phyloP scores from a whole-genome alignment of 345 rosid species.

The Camelina hispida region DNA sequence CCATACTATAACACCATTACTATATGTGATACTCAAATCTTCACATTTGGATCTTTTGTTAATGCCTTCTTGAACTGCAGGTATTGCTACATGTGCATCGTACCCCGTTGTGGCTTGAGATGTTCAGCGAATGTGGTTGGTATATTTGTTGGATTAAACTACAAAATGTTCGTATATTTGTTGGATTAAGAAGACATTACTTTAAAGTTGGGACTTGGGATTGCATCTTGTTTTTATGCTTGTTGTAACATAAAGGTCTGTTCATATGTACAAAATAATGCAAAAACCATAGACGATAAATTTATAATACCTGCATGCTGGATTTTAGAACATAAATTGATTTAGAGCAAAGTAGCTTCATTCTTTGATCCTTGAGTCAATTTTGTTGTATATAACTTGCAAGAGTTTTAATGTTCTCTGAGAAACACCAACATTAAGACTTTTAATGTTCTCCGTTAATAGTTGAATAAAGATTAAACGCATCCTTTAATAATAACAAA shows the following conservation, averaged over 20 bases:
- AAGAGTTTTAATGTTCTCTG: too few species aligned
- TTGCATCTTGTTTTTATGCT: slow-evolving; percentile 28
- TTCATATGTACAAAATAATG: slow-evolving; percentile 33
- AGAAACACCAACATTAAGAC: too few species aligned
- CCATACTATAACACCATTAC: background rate
- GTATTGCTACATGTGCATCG: slow-evolving; percentile 93
- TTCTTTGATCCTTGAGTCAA: too few species aligned
- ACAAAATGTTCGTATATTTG: slow-evolving; percentile 14
- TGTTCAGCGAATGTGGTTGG: slow-evolving; percentile 23
- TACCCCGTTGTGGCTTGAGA: slow-evolving; percentile 73
- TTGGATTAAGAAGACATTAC: slow-evolving; percentile 21
- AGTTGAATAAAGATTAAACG: too few species aligned
- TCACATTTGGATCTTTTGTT: background rate
- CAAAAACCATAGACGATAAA: slow-evolving; percentile 1
- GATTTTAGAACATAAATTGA: too few species aligned
- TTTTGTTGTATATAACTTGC: too few species aligned
- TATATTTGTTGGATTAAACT: background rate
- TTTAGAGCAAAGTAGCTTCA: too few species aligned
- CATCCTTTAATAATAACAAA: too few species aligned
- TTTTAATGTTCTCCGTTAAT: too few species aligned
- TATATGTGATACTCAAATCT: background rate
- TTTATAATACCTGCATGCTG: background rate
- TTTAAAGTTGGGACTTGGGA: slow-evolving; percentile 23
- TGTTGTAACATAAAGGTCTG: slow-evolving; percentile 39
- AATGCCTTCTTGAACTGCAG: slow-evolving; percentile 46